A percentile compares a stretch with the other conserved stretches of the same genome.
Evolutionary conservation across 169 alveolate species (phyloP).

Genomic region (Cryptosporidium viatorum): DNA sequence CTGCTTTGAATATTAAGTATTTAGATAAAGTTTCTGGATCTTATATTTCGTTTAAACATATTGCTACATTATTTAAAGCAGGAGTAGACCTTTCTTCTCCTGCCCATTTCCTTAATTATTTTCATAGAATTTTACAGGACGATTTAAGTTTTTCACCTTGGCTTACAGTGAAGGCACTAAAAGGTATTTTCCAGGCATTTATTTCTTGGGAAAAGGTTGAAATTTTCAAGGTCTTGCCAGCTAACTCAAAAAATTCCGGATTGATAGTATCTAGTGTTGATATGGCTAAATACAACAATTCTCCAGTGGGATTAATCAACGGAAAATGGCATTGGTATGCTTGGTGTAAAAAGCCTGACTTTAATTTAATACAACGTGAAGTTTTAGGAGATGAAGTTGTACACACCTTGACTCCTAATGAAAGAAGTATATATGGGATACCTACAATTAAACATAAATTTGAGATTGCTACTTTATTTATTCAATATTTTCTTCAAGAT

Average conservation of each 20-base stretch:
- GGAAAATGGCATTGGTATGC: slow-evolving; percentile 60
- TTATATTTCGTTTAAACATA: slow-evolving; percentile 11
- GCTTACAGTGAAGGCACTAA: slow-evolving; percentile 24
- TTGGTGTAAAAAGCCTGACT: slow-evolving; percentile 43
- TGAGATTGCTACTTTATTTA: slow-evolving; percentile 37
- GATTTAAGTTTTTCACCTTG: slow-evolving; percentile 53
- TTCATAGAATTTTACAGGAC: slow-evolving; percentile 37
- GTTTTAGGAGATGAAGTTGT: slow-evolving; percentile 38
- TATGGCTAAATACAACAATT: slow-evolving; percentile 18
- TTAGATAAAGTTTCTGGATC: slow-evolving; percentile 17
- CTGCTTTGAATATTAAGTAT: slow-evolving; percentile 26
- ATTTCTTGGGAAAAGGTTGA: slow-evolving; percentile 27
- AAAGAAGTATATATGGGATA: slow-evolving; percentile 18
- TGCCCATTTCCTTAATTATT: background rate
- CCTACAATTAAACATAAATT: slow-evolving; percentile 3
- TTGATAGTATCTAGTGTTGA: background rate
- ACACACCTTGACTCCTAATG: slow-evolving; percentile 16
- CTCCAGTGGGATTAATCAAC: slow-evolving; percentile 26
- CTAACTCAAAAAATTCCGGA: background rate
- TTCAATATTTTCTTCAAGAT: slow-evolving; percentile 57
- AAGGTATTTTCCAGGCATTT: slow-evolving; percentile 26
- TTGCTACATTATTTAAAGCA: slow-evolving; percentile 37
- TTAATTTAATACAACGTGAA: background rate
- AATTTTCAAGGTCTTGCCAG: background rate
- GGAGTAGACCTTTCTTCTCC: background rate